These are phyloP conservation scores for Termitomyces sp. DNA, from an alignment of 768 basidiomycete species.

Conservation along the genomic window DNA sequence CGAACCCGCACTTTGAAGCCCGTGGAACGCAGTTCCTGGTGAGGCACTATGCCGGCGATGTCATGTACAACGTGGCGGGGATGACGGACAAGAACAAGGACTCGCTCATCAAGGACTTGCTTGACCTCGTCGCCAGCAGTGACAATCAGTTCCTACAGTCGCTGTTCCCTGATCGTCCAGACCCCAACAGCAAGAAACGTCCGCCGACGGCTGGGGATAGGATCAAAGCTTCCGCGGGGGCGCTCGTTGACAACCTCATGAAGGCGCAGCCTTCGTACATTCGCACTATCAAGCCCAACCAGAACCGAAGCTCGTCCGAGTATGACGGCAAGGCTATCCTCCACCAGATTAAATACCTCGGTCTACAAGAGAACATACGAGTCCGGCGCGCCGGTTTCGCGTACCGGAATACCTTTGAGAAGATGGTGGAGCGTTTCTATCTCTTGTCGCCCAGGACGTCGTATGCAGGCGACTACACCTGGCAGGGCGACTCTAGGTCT, in stretches of 20 bases:
- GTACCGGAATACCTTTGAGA: conserved; percentile 96
- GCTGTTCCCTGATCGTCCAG: conserved; percentile 90
- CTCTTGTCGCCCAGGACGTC: conserved; percentile 91
- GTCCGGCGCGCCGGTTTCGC: conserved; percentile 97
- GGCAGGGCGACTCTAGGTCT: conserved; percentile 85
- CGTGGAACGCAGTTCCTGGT: conserved; percentile 94
- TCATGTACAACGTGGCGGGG: conserved; percentile 94
- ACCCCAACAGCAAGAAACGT: conserved; percentile 95
- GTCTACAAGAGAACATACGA: conserved; percentile 96
- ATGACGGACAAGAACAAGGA: conserved; percentile 99
- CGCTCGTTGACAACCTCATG: conserved; percentile 97
- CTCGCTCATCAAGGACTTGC: conserved; percentile 86
- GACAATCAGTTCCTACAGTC: conserved; percentile 81
- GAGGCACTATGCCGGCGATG: conserved; percentile 96
- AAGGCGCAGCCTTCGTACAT: conserved; percentile 96
- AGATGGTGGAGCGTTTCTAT: conserved; percentile 99
- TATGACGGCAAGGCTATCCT: conserved; percentile 93
- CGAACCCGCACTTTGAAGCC: conserved; percentile 91
- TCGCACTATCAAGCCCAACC: conserved; percentile 98
- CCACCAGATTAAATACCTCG: conserved; percentile 99
- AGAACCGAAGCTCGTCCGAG: conserved; percentile 88
- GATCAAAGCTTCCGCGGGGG: conserved; percentile 95
- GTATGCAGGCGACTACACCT: conserved; percentile 98
- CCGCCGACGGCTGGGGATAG: conserved; percentile 97
- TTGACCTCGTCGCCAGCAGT: conserved; percentile 81